phyloP scores from a whole-genome alignment of 495 filamentous ascomycete genomes.

The Pseudevernia furfuracea region DNA sequence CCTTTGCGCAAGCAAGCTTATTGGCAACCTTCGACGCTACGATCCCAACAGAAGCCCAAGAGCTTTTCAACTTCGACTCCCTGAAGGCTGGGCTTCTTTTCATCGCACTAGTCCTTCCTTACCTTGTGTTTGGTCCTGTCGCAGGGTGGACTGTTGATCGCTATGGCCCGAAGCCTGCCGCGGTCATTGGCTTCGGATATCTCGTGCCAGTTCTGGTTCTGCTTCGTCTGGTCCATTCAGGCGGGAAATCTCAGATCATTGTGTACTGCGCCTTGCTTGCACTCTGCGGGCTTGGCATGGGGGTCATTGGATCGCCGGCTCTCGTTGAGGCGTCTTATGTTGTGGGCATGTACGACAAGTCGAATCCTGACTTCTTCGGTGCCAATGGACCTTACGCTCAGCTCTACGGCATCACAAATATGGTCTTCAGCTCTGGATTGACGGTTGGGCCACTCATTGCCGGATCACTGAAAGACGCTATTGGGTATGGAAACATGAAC shows the following conservation, averaged over 20 bases:
- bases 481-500: constrained; percentile 55
- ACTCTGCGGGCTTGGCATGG: constrained; percentile 43
- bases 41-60: constrained; percentile 44
- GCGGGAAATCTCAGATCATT: constrained; percentile 32
- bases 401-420: constrained; percentile 48
- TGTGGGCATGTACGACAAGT: constrained; percentile 31
- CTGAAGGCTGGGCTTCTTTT: constrained; percentile 48
- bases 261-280: constrained; percentile 41
- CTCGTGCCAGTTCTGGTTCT: constrained; percentile 43
- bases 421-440: constrained; percentile 45
- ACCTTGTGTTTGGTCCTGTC: constrained; percentile 45
- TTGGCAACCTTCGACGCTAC: constrained; percentile 50
- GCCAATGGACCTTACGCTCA: constrained; percentile 49
- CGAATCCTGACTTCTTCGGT: constrained; percentile 39
- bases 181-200: constrained; percentile 41
- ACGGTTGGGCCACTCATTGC: constrained; percentile 44
- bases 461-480: constrained; percentile 39
- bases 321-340: constrained; percentile 35
- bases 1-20: constrained; percentile 44
- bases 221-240: constrained; percentile 39
- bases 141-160: constrained; percentile 46
- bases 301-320: constrained; percentile 40
- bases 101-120: constrained; percentile 41
- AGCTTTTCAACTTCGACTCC: constrained; percentile 46
- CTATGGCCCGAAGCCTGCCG: constrained; percentile 41